Evolutionary conservation across 169 alveolate species (phyloP).

Genomic region (Ichthyophthirius multifiliis): DNA sequence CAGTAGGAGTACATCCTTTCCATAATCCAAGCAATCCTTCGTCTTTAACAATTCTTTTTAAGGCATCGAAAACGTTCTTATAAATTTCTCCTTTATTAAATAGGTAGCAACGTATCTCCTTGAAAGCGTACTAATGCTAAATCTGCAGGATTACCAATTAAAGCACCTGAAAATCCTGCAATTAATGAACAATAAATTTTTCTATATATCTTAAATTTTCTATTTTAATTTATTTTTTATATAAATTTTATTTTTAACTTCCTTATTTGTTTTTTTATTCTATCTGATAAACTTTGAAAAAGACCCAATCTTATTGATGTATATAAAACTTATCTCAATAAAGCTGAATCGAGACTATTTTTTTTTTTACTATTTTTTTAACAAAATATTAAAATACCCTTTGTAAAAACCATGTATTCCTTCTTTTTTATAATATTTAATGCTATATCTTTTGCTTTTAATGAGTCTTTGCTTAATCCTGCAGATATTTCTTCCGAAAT

Average conservation of each 20-base stretch:
- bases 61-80: slow-evolving; percentile 74
- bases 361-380: slow-evolving; percentile 69
- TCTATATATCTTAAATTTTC: slow-evolving; percentile 77
- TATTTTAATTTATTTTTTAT: background rate
- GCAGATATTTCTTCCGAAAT: slow-evolving; percentile 74
- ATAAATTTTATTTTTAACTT: slow-evolving; percentile 13
- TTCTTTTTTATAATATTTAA: slow-evolving; percentile 51
- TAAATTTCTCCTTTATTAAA: slow-evolving; percentile 91
- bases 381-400: slow-evolving; percentile 56
- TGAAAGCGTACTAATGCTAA: slow-evolving; percentile 90
- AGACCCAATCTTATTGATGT: slow-evolving; percentile 95
- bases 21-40: slow-evolving; percentile 93
- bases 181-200: slow-evolving; percentile 88
- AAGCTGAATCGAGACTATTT: slow-evolving; percentile 90
- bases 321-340: slow-evolving; percentile 91
- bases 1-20: slow-evolving; percentile 97
- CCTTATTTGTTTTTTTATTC: slow-evolving; percentile 38
- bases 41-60: slow-evolving; percentile 82
- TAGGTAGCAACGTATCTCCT: slow-evolving; percentile 92
- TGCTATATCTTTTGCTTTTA: slow-evolving; percentile 67
- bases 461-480: background rate
- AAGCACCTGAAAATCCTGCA: slow-evolving; percentile 95
- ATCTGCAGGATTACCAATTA: slow-evolving; percentile 97
- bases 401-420: slow-evolving; percentile 35
- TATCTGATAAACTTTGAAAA: slow-evolving; percentile 87